These are phyloP conservation scores for Phytopythium chamaehyphon DNA, from an alignment of 352 stramenopile genomes.

Conservation along the genomic window DNA sequence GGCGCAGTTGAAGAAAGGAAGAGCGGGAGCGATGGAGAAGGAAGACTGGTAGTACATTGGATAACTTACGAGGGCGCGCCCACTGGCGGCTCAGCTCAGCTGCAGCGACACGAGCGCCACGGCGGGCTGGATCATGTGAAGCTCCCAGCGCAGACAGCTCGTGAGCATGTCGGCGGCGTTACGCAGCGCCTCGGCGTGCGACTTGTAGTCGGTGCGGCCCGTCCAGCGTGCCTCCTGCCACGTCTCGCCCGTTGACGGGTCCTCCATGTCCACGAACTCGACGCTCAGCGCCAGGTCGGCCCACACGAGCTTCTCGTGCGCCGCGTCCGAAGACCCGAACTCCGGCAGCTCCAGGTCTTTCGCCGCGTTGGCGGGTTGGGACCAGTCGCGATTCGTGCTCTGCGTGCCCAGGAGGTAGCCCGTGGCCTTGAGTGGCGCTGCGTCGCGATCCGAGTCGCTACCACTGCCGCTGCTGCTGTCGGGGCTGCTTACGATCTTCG, in stretches of 20 bases:
- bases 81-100: slow-evolving; percentile 8
- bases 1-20: too few species aligned
- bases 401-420: slow-evolving; percentile 45
- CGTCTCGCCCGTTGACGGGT: slow-evolving; percentile 22
- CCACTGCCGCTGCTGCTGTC: too few species aligned
- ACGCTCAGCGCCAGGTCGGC: slow-evolving; percentile 40
- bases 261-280: slow-evolving; percentile 33
- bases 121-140: slow-evolving; percentile 32
- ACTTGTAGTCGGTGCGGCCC: slow-evolving; percentile 43
- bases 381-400: slow-evolving; percentile 29
- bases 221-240: slow-evolving; percentile 44
- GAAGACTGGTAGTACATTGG: too few species aligned
- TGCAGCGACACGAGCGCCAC: slow-evolving; percentile 28
- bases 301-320: slow-evolving; percentile 25
- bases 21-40: too few species aligned
- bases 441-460: slow-evolving; percentile 3
- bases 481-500: neutral
- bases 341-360: neutral
- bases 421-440: slow-evolving; percentile 20
- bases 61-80: too few species aligned
- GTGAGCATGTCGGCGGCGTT: slow-evolving; percentile 39
- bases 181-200: slow-evolving; percentile 29
- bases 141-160: slow-evolving; percentile 37
- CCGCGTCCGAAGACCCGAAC: slow-evolving; percentile 7
- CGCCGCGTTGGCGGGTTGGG: neutral